These are phyloP conservation scores for Scutellospora calospora DNA, from an alignment of 371 early-diverging fungal species.

Conservation along the genomic window DNA sequence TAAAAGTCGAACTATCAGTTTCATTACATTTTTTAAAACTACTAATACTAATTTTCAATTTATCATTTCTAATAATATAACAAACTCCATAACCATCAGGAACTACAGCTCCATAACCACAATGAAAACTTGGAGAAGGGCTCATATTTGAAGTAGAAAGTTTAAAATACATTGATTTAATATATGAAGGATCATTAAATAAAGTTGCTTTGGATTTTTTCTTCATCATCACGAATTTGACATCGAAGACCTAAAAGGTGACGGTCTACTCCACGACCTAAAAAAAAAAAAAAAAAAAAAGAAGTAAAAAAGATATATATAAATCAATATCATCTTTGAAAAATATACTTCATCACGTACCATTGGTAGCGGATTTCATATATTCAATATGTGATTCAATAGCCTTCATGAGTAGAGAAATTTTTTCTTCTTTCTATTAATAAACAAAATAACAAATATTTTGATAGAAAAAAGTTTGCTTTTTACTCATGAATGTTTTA, in stretches of 20 bases:
- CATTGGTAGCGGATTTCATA: slow-evolving; percentile 68
- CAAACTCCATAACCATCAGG: slow-evolving; percentile 87
- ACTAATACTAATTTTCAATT: slow-evolving; percentile 82
- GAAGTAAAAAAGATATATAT: not conserved
- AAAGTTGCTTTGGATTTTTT: slow-evolving; percentile 60
- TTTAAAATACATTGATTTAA: slow-evolving; percentile 66
- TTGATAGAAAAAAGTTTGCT: too few relatives aligned
- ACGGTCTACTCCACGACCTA: slow-evolving; percentile 80
- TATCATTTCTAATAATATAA: slow-evolving; percentile 85
- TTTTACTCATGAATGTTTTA: too few relatives aligned
- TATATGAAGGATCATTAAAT: slow-evolving; percentile 74
- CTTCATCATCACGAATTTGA: slow-evolving; percentile 63
- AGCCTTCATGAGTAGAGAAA: slow-evolving; percentile 67
- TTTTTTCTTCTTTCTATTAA: slow-evolving; percentile 64
- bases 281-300: not conserved
- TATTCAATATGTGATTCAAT: slow-evolving; percentile 67
- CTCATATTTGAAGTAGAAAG: slow-evolving; percentile 82
- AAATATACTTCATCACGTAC: slow-evolving; percentile 45
- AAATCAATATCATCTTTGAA: not conserved
- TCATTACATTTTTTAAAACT: slow-evolving; percentile 61
- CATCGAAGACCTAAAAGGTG: slow-evolving; percentile 80
- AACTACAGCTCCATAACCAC: slow-evolving; percentile 83
- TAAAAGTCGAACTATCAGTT: slow-evolving; percentile 62
- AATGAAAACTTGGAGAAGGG: slow-evolving; percentile 75
- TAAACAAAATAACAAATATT: slow-evolving; percentile 11